These are phyloP conservation scores for Oryza coarctata DNA, from an alignment of 176 grass and related monocot species.

Conservation along the genomic window DNA sequence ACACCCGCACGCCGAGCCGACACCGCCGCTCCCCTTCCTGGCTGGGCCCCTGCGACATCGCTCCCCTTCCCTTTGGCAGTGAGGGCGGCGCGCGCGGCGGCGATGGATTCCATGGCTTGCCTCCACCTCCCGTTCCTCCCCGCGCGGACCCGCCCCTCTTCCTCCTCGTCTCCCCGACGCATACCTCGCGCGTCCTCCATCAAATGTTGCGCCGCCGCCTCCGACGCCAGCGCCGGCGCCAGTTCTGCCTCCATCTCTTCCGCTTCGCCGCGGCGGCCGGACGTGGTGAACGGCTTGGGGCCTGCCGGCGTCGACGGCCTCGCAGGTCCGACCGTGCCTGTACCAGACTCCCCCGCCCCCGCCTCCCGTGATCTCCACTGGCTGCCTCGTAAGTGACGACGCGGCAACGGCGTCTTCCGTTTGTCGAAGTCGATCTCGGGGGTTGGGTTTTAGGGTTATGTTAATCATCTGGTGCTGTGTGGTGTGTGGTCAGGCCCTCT, in stretches of 20 bases:
- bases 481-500: slow-evolving; percentile 43
- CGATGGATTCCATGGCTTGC: slow-evolving; percentile 39
- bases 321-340: slow-evolving; percentile 17
- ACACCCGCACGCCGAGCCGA: background rate
- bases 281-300: background rate
- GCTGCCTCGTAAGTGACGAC: slow-evolving; percentile 33
- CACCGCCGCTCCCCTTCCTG: background rate
- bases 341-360: background rate
- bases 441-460: background rate
- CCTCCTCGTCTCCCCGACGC: background rate
- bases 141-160: background rate
- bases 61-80: too few relatives aligned
- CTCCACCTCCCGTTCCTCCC: slow-evolving; percentile 33
- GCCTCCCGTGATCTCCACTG: slow-evolving; percentile 5
- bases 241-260: background rate
- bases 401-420: background rate
- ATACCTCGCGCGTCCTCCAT: background rate
- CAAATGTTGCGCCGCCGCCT: slow-evolving; percentile 27
- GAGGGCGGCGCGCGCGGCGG: slow-evolving; percentile 14
- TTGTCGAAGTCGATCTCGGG: background rate
- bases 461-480: background rate
- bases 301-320: background rate
- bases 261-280: background rate
- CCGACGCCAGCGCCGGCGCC: background rate
- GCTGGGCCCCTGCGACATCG: too few relatives aligned